Conservation (phyloP, 2,329 filamentous ascomycete species). For the Shiraia sp. region DNA sequence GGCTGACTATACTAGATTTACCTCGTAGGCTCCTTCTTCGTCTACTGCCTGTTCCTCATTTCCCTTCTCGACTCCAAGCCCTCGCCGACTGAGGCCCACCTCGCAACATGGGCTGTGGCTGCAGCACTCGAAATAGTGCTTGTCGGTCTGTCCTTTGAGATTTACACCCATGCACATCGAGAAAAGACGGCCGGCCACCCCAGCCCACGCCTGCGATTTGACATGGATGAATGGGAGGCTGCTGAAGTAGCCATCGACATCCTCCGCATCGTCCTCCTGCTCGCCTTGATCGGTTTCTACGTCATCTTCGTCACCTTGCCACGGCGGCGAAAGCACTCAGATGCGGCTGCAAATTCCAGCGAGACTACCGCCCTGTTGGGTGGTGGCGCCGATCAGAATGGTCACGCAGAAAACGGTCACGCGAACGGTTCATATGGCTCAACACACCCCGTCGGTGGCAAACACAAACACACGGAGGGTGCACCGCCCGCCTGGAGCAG, state of each 20-base stretch:
- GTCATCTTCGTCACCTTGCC: conserved; percentile 54
- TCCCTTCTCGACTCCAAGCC: conserved; percentile 83
- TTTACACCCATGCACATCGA: conserved; percentile 70
- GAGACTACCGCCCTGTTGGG: conserved; percentile 69
- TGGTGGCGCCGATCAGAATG: conserved; percentile 47
- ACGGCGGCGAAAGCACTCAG: conserved; percentile 18
- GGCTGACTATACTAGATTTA: conserved; percentile 67
- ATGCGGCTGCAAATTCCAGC: conserved; percentile 41
- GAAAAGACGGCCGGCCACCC: conserved; percentile 57
- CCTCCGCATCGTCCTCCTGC: conserved; percentile 68
- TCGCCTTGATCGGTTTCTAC: conserved; percentile 64
- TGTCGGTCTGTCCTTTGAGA: conserved; percentile 67
- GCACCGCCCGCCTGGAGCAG: conserved; percentile 82
- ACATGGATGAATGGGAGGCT: conserved; percentile 63
- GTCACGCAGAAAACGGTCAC: conserved; percentile 52
- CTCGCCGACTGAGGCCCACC: conserved; percentile 78
- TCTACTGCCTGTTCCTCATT: conserved; percentile 83
- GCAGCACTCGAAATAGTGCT: conserved; percentile 75
- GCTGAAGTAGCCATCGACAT: conserved; percentile 69
- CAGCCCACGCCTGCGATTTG: conserved; percentile 24
- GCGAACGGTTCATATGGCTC: conserved; percentile 60
- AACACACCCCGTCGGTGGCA: conserved; percentile 47
- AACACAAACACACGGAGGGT: conserved; percentile 56
- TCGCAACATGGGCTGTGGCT: conserved; percentile 76
- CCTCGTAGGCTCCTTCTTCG: conserved; percentile 80